Conservation (phyloP, 352 stramenopile species). For the Globisporangium acanthophoron region DNA sequence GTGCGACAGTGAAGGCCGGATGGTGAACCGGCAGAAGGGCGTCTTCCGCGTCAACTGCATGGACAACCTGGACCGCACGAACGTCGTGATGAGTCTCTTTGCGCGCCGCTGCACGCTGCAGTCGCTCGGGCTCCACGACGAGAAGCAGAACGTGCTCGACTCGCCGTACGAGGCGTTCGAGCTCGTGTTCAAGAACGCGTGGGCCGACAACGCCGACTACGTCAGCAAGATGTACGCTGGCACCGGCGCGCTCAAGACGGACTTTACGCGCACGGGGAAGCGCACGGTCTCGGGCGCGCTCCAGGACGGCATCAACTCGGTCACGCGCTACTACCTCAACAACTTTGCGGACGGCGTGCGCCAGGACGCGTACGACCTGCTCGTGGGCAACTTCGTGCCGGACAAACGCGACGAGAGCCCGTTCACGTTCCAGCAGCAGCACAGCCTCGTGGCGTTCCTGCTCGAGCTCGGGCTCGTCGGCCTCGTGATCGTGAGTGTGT, state of each 20-base stretch:
- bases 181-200: slow-evolving; percentile 83
- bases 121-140: slow-evolving; percentile 45
- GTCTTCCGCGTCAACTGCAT: slow-evolving; percentile 98
- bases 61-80: slow-evolving; percentile 97
- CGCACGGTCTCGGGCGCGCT: slow-evolving; percentile 86
- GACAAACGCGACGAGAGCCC: slow-evolving; percentile 77
- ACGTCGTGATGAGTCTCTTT: slow-evolving; percentile 96
- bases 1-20: slow-evolving; percentile 44
- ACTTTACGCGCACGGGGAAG: slow-evolving; percentile 94
- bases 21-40: slow-evolving; percentile 77
- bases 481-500: slow-evolving; percentile 53
- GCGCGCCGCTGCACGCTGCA: slow-evolving; percentile 78
- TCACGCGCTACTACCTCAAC: slow-evolving; percentile 95
- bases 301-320: slow-evolving; percentile 93
- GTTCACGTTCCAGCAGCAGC: slow-evolving; percentile 82
- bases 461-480: slow-evolving; percentile 45
- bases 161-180: slow-evolving; percentile 63
- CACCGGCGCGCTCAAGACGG: slow-evolving; percentile 92
- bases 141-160: slow-evolving; percentile 34
- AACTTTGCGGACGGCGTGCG: slow-evolving; percentile 93
- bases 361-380: slow-evolving; percentile 92
- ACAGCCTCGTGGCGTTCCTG: slow-evolving; percentile 60
- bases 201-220: slow-evolving; percentile 95
- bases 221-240: slow-evolving; percentile 92
- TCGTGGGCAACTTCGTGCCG: slow-evolving; percentile 73